Conservation (phyloP, 2,329 filamentous ascomycete genomes). For the Colletotrichum sidae region DNA sequence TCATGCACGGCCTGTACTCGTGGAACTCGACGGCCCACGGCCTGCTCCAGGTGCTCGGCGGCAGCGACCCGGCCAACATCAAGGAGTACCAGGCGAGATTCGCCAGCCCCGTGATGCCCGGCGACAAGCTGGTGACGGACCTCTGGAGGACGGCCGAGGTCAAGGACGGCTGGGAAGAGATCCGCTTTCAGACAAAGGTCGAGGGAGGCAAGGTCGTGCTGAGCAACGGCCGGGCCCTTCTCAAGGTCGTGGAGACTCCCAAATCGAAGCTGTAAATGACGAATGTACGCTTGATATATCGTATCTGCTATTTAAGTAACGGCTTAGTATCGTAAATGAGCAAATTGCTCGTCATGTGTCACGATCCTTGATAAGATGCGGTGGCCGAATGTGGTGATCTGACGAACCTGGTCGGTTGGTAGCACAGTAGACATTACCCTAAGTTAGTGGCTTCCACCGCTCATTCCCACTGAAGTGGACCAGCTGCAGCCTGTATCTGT, state of each 20-base stretch:
- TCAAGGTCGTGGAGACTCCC: slow-evolving; percentile 69
- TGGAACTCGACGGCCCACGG: slow-evolving; percentile 85
- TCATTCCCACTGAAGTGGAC: slow-evolving; percentile 7
- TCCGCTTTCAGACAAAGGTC: slow-evolving; percentile 83
- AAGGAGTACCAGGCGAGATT: slow-evolving; percentile 92
- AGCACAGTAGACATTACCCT: no score
- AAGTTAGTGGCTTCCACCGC: background rate
- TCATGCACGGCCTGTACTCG: slow-evolving; percentile 89
- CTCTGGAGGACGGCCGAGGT: slow-evolving; percentile 82
- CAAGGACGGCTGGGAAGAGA: slow-evolving; percentile 79
- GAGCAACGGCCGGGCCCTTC: slow-evolving; percentile 85
- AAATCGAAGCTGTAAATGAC: slow-evolving; percentile 72
- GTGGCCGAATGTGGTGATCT: background rate
- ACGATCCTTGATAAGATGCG: no score
- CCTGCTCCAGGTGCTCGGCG: slow-evolving; percentile 79
- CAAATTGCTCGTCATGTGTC: no score
- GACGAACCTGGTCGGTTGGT: background rate
- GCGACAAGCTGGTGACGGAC: slow-evolving; percentile 83
- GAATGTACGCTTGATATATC: background rate
- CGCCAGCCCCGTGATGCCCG: slow-evolving; percentile 84
- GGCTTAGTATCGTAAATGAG: no score
- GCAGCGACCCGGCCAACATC: slow-evolving; percentile 82
- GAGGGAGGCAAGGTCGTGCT: slow-evolving; percentile 86
- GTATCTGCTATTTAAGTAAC: background rate
- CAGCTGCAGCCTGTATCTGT: slow-evolving; percentile 1